A percentile compares a stretch with the other conserved stretches of the same genome.
Conservation (phyloP, 2,329 filamentous ascomycete species). For the Triangularia verruculosa region DNA sequence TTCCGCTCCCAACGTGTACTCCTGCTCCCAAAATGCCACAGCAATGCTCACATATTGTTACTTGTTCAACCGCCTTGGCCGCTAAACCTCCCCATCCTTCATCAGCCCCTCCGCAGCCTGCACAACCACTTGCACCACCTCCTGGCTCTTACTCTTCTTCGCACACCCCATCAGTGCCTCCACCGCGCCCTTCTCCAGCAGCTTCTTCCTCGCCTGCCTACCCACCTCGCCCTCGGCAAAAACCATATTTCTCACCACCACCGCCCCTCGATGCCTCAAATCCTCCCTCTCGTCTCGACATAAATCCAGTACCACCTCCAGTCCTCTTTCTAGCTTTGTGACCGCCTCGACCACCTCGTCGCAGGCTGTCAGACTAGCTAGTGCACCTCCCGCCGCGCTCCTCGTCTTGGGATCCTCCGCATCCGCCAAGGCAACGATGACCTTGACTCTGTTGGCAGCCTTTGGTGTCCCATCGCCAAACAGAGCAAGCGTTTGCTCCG, state of each 20-base stretch:
- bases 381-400: slow-evolving; percentile 79
- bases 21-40: background rate
- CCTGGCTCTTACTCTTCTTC: slow-evolving; percentile 63
- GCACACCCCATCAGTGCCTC: slow-evolving; percentile 68
- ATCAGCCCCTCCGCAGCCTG: slow-evolving; percentile 69
- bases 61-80: background rate
- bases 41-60: background rate
- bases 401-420: slow-evolving; percentile 77
- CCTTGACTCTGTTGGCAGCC: slow-evolving; percentile 71
- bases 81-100: background rate
- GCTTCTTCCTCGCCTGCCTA: slow-evolving; percentile 53
- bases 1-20: background rate
- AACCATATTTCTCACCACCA: slow-evolving; percentile 71
- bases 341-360: slow-evolving; percentile 72
- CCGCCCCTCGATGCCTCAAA: slow-evolving; percentile 68
- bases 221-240: slow-evolving; percentile 64
- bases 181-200: slow-evolving; percentile 62
- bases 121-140: slow-evolving; percentile 69
- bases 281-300: slow-evolving; percentile 71
- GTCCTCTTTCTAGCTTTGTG: slow-evolving; percentile 66
- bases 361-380: slow-evolving; percentile 79
- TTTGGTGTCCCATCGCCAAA: slow-evolving; percentile 64
- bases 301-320: slow-evolving; percentile 75
- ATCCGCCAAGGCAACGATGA: slow-evolving; percentile 84
- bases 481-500: slow-evolving; percentile 58